Conservation (phyloP, 306 rosid species). For the Acmispon strigosus region DNA sequence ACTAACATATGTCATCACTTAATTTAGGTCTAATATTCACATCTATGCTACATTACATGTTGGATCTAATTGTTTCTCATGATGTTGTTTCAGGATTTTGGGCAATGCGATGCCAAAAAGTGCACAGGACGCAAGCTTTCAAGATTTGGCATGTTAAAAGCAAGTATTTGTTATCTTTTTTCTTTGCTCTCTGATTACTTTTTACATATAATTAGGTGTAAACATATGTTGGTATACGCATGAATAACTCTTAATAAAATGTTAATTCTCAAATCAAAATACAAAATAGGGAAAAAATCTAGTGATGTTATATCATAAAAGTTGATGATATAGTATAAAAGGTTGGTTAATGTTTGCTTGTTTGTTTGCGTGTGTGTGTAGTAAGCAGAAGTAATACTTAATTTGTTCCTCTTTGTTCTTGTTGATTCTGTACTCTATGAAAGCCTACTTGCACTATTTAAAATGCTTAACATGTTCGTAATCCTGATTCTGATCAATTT, state of each 20-base stretch:
- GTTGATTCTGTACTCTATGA: neutral
- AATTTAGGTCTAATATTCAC: neutral
- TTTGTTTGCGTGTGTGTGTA: neutral
- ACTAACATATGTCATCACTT: neutral
- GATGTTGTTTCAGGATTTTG: conserved; percentile 67
- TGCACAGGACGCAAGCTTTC: conserved; percentile 97
- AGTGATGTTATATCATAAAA: neutral
- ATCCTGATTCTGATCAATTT: conserved; percentile 25
- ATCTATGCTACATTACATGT: neutral
- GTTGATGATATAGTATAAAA: neutral
- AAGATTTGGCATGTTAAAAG: conserved; percentile 73
- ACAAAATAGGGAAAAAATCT: neutral
- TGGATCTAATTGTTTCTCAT: conserved; percentile 18
- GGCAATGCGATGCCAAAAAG: conserved; percentile 86
- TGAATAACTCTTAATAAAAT: no score
- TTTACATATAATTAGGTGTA: neutral
- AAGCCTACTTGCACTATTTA: conserved; percentile 8
- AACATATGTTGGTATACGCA: neutral
- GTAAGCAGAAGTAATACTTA: neutral
- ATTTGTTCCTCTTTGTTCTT: neutral
- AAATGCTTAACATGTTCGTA: neutral
- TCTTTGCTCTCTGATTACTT: neutral
- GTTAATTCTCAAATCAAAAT: neutral
- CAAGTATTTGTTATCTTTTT: conserved; percentile 34
- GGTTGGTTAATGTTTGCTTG: neutral